These are phyloP conservation scores for Colletotrichum cordylinicola DNA, from an alignment of 2,329 filamentous ascomycete species.

Conservation along the genomic window DNA sequence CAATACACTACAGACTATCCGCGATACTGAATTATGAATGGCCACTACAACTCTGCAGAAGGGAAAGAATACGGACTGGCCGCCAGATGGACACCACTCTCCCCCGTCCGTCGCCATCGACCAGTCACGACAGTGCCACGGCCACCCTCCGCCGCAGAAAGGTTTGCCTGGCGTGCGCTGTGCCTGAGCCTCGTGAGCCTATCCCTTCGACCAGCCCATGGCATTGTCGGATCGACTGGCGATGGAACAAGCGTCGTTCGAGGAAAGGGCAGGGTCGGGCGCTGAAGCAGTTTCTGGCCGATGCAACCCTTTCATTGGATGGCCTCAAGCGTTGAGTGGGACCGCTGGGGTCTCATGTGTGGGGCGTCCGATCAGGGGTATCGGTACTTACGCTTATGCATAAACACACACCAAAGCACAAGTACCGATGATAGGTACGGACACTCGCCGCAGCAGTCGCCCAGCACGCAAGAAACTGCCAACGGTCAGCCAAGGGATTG, in stretches of 20 bases:
- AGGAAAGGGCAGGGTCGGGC: constrained; percentile 29
- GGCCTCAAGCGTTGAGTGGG: neutral
- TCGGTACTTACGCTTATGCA: neutral
- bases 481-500: neutral
- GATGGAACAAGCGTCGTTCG: constrained; percentile 42
- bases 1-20: neutral
- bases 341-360: neutral
- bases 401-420: neutral
- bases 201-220: constrained; percentile 21
- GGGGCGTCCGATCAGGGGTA: neutral
- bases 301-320: neutral
- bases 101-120: neutral
- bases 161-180: constrained; percentile 1
- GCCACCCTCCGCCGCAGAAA: neutral
- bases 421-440: neutral
- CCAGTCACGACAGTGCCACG: neutral
- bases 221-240: constrained; percentile 43
- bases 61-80: neutral
- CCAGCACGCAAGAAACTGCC: neutral
- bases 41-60: neutral
- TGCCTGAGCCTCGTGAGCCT: neutral
- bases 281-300: constrained; percentile 7
- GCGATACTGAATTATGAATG: neutral
- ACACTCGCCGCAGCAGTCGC: neutral
- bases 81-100: neutral